Base-by-base conservation (phyloP, 331 rosid genomes). In the Erythrophleum ivorense region DNA sequence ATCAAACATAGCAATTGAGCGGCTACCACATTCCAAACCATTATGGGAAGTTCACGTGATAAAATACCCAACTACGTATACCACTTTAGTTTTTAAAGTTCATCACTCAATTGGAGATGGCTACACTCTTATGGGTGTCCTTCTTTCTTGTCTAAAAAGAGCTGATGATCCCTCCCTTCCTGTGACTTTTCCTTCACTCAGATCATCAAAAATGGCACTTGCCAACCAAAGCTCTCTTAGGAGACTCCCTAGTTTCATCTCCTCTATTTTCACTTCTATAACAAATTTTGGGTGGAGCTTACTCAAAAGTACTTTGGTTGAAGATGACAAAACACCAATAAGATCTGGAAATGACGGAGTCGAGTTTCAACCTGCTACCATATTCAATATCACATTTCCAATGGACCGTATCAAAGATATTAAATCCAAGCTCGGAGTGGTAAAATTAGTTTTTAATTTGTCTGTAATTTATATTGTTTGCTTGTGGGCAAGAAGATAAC, bases 41-140 rank as follows among this genome's bases (percentile, higher is more conserved):
- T 53, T 86, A 10, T 88, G 88, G 92, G 86, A 82, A 80, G 4
- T 86, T 60, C 92, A 89, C 49, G 19, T 86, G 0, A 3, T 89
- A 14, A 76, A 85, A 16, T 83, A 80, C 41, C 80, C 88, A 57
- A 81, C 88, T 36, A 11, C 66, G 29, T 24, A 24, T 0, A 72
- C 50, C 18, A 69, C 66, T 5, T 0, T 86, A 10, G 38, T 86
- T 19, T 79, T 86, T 58, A 88, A 81, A 50, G 45, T 85, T 70
- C 89, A 88, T 57, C 91, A 83, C 58, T 48, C 89, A 16, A 85
- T 88, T 59, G 89, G 89, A 4, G 88, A 88, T 85, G 91, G 87
- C 49, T 88, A 78, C 79, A 46, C 85, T 24, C 64, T 86, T 13
- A 88, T 86, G 89, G 66, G 82, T 21, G 65, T 76, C 18, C 72